Conservation (phyloP, 805 yeast species). For the Candida yuanshanica region DNA sequence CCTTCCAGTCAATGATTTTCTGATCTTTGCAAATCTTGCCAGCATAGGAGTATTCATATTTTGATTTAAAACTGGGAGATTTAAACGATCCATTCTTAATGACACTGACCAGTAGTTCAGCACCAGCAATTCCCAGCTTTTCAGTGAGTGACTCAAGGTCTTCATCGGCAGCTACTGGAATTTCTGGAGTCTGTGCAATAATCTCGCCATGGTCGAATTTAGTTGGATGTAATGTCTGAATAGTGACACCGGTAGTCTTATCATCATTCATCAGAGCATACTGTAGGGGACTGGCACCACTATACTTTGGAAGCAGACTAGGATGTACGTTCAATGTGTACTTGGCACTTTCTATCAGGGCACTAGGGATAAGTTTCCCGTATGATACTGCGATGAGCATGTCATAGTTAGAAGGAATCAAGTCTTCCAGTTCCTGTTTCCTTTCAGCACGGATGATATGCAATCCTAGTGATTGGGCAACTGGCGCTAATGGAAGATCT, state of each 20-base stretch:
- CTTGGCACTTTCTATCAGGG: conserved; percentile 40
- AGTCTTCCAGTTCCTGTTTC: conserved; percentile 30
- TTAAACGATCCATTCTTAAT: conserved; percentile 30
- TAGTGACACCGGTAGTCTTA: conserved; percentile 68
- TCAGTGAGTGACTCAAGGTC: conserved; percentile 40
- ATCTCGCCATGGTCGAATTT: conserved; percentile 78
- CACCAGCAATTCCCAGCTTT: conserved; percentile 57
- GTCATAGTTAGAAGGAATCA: conserved; percentile 35
- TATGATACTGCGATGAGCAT: conserved; percentile 89
- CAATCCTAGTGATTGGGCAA: conserved; percentile 30
- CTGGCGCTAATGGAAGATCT: conserved; percentile 50
- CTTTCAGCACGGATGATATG: conserved; percentile 48
- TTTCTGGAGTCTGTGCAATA: conserved; percentile 47
- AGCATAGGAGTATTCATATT: conserved; percentile 46
- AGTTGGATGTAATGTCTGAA: conserved; percentile 86
- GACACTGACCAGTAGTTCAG: conserved; percentile 44
- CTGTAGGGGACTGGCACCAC: conserved; percentile 91
- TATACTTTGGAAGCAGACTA: conserved; percentile 70
- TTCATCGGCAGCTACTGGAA: conserved; percentile 37
- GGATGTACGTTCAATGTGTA: conserved; percentile 90
- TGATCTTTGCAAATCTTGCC: conserved; percentile 42
- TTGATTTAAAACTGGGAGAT: conserved; percentile 16
- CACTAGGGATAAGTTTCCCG: conserved; percentile 72
- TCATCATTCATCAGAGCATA: conserved; percentile 65
- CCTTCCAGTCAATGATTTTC: conserved; percentile 44